A percentile compares a stretch with the other conserved stretches of the same genome.
Conservation (phyloP, 495 filamentous ascomycete genomes). For the Amniculicola lignicola region DNA sequence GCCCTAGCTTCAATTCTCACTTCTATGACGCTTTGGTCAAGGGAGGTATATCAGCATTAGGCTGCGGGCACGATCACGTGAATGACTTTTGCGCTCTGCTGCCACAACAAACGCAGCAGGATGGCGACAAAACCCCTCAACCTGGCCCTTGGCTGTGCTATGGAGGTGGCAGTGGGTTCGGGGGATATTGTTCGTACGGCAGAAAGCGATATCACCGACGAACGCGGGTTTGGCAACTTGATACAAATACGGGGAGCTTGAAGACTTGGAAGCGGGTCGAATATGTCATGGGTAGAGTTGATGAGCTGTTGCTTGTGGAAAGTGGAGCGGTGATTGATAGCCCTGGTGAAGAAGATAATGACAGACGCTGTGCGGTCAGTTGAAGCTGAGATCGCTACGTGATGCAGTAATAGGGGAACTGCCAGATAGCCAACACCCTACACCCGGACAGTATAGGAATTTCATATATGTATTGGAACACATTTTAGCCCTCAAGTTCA, state of each 20-base stretch:
- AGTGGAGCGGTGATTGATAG: conserved; percentile 2
- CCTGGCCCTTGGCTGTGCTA: conserved; percentile 43
- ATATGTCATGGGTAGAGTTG: conserved; percentile 41
- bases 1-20: conserved; percentile 42
- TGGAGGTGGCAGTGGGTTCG: conserved; percentile 42
- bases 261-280: conserved; percentile 46
- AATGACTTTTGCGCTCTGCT: conserved; percentile 45
- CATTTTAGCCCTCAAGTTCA: neutral
- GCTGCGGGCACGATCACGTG: conserved; percentile 44
- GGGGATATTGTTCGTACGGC: conserved; percentile 40
- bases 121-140: conserved; percentile 18
- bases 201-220: conserved; percentile 41
- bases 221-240: conserved; percentile 41
- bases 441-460: neutral
- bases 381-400: too few relatives aligned
- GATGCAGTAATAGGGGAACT: too few relatives aligned
- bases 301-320: conserved; percentile 43
- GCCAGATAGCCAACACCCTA: too few relatives aligned
- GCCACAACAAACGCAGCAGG: conserved; percentile 7
- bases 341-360: neutral
- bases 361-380: neutral
- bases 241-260: conserved; percentile 39
- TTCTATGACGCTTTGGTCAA: conserved; percentile 43
- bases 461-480: neutral
- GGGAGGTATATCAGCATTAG: conserved; percentile 40